Percentiles rank a stretch among this genome's conserved stretches.
Evolutionary conservation across 768 basidiomycete genomes (phyloP).

Genomic region (Leccinum boreale): DNA sequence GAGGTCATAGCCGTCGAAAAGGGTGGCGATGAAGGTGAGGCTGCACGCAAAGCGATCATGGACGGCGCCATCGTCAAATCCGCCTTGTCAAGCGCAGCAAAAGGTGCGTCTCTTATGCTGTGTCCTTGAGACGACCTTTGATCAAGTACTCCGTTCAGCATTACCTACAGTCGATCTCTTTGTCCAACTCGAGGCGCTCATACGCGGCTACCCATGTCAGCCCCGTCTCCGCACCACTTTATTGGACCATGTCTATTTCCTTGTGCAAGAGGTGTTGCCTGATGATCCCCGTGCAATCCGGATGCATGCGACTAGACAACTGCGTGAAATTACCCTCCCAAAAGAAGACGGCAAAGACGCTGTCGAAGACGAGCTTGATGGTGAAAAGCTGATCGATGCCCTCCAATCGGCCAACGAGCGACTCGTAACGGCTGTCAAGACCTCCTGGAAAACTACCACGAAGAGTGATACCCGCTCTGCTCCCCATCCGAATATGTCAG

Average conservation of each 20-base stretch:
- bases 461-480: slow-evolving; percentile 11
- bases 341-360: slow-evolving; percentile 17
- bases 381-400: slow-evolving; percentile 26
- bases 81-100: slow-evolving; percentile 69
- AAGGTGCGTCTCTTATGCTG: slow-evolving; percentile 47
- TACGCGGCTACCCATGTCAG: slow-evolving; percentile 42
- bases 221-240: slow-evolving; percentile 37
- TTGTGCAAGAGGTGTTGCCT: slow-evolving; percentile 37
- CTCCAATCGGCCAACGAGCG: slow-evolving; percentile 32
- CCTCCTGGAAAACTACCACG: slow-evolving; percentile 14
- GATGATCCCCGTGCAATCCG: slow-evolving; percentile 36
- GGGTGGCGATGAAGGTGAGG: slow-evolving; percentile 45
- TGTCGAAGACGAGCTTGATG: slow-evolving; percentile 12
- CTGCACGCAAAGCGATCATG: slow-evolving; percentile 66
- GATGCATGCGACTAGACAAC: slow-evolving; percentile 38
- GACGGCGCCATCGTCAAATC: slow-evolving; percentile 76
- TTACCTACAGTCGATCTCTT: slow-evolving; percentile 42
- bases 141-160: slow-evolving; percentile 28
- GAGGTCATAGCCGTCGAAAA: slow-evolving; percentile 32
- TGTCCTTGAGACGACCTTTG: slow-evolving; percentile 12
- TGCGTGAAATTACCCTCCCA: slow-evolving; percentile 27
- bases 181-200: slow-evolving; percentile 38
- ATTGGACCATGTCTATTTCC: slow-evolving; percentile 42
- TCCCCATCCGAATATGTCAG: slow-evolving; percentile 29
- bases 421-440: slow-evolving; percentile 27